phyloP scores from a whole-genome alignment of 139 green algal species.

The Chlamydomonas asymmetrica region DNA sequence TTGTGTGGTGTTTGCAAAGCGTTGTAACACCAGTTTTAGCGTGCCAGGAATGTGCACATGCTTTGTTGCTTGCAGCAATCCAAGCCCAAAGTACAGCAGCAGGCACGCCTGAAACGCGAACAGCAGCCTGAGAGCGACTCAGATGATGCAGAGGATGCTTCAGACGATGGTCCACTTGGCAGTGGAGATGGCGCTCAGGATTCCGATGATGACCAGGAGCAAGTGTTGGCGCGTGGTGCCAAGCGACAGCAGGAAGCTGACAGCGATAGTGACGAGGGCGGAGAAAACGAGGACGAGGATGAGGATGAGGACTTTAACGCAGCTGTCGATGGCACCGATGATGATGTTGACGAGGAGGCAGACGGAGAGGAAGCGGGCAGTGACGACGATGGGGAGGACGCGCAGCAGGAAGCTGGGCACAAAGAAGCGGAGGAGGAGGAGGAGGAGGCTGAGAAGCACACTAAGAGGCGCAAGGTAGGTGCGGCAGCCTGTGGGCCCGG shows the following conservation, averaged over 20 bases:
- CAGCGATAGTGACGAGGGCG: slow-evolving; percentile 1
- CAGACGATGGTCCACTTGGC: no score
- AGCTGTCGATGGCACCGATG: background rate
- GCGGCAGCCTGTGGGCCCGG: background rate
- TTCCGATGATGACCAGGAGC: no score
- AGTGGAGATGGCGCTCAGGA: slow-evolving; percentile 2
- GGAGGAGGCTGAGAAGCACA: slow-evolving; percentile 1
- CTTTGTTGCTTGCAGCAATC: no score
- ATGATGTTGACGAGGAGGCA: background rate
- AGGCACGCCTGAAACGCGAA: no score
- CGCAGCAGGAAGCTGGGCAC: background rate
- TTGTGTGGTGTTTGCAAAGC: no score
- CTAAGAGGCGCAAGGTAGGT: slow-evolving; percentile 2
- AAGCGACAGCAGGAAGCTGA: no score
- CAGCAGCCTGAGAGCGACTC: no score
- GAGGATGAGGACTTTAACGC: background rate
- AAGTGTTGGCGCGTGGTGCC: no score
- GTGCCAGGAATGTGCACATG: no score
- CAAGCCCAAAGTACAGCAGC: no score
- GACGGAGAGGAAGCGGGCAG: background rate
- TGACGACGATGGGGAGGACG: slow-evolving; percentile 7
- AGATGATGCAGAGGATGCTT: no score
- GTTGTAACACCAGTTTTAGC: no score
- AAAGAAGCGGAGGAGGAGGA: background rate
- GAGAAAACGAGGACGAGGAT: slow-evolving; percentile 13